Conservation (phyloP, 495 filamentous ascomycete species). For the Cercophora scortea region DNA sequence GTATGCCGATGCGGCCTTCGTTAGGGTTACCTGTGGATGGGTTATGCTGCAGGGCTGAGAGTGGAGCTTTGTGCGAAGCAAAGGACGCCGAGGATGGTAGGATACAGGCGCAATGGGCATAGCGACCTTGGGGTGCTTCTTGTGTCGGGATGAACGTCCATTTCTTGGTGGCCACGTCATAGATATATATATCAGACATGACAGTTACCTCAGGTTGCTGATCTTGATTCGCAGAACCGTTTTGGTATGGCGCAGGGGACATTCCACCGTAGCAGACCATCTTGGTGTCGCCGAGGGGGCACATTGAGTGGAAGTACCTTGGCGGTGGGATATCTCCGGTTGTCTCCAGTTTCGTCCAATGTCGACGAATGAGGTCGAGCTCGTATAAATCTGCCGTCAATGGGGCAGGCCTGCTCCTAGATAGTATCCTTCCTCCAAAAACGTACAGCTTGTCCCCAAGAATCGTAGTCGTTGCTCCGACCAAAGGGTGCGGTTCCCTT, state of each 20-base stretch:
- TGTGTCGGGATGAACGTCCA: conserved; percentile 79
- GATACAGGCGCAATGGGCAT: conserved; percentile 94
- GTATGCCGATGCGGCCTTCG: conserved; percentile 76
- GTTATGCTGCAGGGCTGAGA: conserved; percentile 84
- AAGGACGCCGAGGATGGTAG: conserved; percentile 81
- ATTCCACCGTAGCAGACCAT: conserved; percentile 97
- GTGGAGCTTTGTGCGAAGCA: conserved; percentile 69
- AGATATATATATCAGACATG: conserved; percentile 97
- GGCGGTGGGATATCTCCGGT: conserved; percentile 80
- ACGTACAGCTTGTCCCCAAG: conserved; percentile 92
- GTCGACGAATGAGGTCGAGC: conserved; percentile 79
- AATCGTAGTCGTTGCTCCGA: conserved; percentile 92
- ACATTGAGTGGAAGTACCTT: conserved; percentile 94
- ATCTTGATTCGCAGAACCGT: conserved; percentile 45
- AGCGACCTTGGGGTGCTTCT: conserved; percentile 85
- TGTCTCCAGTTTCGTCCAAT: conserved; percentile 86
- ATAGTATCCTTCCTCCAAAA: conserved; percentile 85
- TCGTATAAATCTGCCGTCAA: conserved; percentile 88
- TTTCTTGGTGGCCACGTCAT: conserved; percentile 72
- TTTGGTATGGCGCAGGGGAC: conserved; percentile 64
- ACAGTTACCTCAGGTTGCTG: conserved; percentile 84
- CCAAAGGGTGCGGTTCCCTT: conserved; percentile 79
- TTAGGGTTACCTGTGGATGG: conserved; percentile 71
- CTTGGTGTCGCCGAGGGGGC: conserved; percentile 86
- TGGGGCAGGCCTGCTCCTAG: conserved; percentile 65